These are phyloP conservation scores for Globisporangium irregulare DNA, from an alignment of 352 stramenopile species.

Conservation along the genomic window DNA sequence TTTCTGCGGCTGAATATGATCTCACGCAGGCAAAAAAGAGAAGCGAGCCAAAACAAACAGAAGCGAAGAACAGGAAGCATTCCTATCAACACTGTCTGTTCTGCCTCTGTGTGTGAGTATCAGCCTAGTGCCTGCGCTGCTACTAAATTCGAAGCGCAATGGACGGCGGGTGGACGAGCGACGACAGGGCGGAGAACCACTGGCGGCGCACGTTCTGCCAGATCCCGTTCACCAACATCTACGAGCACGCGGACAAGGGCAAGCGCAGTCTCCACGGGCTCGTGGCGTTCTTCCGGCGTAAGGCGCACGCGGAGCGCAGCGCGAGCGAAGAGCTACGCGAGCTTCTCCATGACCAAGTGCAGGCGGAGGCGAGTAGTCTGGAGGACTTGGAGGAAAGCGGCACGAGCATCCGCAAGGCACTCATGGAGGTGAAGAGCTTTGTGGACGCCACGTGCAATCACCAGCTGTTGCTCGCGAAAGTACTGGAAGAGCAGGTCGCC, in stretches of 20 bases:
- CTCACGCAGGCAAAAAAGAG: neutral
- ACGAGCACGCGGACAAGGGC: constrained; percentile 73
- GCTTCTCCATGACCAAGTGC: constrained; percentile 32
- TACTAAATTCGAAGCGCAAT: constrained; percentile 6
- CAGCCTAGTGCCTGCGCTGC: neutral
- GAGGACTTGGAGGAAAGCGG: constrained; percentile 67
- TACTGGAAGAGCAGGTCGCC: constrained; percentile 82
- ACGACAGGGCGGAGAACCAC: constrained; percentile 76
- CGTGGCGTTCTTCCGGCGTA: constrained; percentile 69
- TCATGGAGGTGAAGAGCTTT: constrained; percentile 63
- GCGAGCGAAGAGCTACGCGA: constrained; percentile 61
- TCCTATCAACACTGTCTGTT: neutral
- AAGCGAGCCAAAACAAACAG: neutral
- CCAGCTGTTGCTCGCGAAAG: constrained; percentile 66
- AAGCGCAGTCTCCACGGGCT: constrained; percentile 71
- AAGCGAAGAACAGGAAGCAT: constrained; percentile 1
- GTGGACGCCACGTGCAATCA: constrained; percentile 60
- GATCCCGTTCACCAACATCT: constrained; percentile 76
- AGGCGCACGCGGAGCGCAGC: constrained; percentile 56
- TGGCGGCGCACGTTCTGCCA: constrained; percentile 87
- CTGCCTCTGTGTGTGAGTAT: neutral
- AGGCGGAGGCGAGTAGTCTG: constrained; percentile 24
- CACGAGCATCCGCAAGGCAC: constrained; percentile 54
- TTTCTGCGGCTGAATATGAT: neutral
- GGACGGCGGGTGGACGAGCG: constrained; percentile 33